Percentiles rank a stretch among this genome's conserved stretches.
Conservation (phyloP, 352 stramenopile genomes). For the Phytophthora melonis region DNA sequence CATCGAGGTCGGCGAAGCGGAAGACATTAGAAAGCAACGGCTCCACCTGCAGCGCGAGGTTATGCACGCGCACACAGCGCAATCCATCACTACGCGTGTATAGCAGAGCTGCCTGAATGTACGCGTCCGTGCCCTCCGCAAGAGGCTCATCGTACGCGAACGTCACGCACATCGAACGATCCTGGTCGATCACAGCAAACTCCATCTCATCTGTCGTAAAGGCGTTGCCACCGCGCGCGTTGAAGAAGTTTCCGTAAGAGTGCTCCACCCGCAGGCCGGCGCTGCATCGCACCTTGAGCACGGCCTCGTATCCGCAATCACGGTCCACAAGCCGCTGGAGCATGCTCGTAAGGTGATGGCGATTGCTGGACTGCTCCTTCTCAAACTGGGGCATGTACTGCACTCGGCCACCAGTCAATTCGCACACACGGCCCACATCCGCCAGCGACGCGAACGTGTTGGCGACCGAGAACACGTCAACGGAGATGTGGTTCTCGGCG, state of each 20-base stretch:
- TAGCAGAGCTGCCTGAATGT: slow-evolving; percentile 90
- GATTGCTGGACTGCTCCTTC: slow-evolving; percentile 85
- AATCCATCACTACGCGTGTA: slow-evolving; percentile 89
- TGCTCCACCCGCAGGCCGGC: slow-evolving; percentile 85
- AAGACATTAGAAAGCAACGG: slow-evolving; percentile 89
- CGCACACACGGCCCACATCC: slow-evolving; percentile 81
- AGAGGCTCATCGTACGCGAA: slow-evolving; percentile 91
- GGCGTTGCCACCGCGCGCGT: slow-evolving; percentile 59
- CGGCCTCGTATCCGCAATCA: slow-evolving; percentile 85
- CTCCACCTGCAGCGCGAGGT: slow-evolving; percentile 83
- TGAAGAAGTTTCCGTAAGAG: slow-evolving; percentile 89
- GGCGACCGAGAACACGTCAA: slow-evolving; percentile 88
- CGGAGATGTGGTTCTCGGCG: slow-evolving; percentile 81
- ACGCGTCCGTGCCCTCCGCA: slow-evolving; percentile 74
- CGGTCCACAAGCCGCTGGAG: slow-evolving; percentile 78
- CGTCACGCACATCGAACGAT: slow-evolving; percentile 86
- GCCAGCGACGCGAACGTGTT: slow-evolving; percentile 87
- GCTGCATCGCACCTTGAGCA: slow-evolving; percentile 91
- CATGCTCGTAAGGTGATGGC: slow-evolving; percentile 78
- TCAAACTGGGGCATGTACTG: slow-evolving; percentile 90
- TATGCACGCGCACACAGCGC: slow-evolving; percentile 93
- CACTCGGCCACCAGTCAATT: slow-evolving; percentile 87
- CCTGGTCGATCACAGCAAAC: slow-evolving; percentile 88
- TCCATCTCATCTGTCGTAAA: slow-evolving; percentile 89
- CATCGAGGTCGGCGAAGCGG: slow-evolving; percentile 89